Conservation (phyloP, 2,329 filamentous ascomycete species). For the Alternaria gansuensis region DNA sequence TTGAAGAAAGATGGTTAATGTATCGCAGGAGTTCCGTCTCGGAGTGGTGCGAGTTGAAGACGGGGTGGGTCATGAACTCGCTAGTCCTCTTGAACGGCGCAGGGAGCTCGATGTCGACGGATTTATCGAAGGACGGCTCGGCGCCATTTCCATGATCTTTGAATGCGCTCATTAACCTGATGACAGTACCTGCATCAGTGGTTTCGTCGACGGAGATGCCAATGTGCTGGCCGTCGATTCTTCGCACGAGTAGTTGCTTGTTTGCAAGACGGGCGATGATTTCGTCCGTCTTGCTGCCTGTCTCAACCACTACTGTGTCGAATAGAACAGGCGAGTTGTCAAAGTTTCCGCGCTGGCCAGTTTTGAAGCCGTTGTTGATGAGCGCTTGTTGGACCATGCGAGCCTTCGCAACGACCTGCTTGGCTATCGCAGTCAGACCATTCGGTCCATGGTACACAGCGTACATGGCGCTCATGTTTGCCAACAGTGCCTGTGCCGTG, state of each 20-base stretch:
- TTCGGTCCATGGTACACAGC: slow-evolving; percentile 91
- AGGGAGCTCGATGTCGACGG: slow-evolving; percentile 55
- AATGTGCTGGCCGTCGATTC: slow-evolving; percentile 67
- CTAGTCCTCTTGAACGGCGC: slow-evolving; percentile 72
- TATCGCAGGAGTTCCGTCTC: slow-evolving; percentile 95
- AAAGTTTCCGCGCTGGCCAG: slow-evolving; percentile 65
- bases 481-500: slow-evolving; percentile 90
- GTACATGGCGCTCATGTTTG: slow-evolving; percentile 96
- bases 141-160: slow-evolving; percentile 53
- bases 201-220: slow-evolving; percentile 84
- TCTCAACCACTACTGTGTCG: slow-evolving; percentile 77
- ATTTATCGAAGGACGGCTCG: slow-evolving; percentile 21
- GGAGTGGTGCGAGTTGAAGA: slow-evolving; percentile 94
- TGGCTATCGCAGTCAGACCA: slow-evolving; percentile 83
- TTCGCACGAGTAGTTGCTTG: slow-evolving; percentile 68
- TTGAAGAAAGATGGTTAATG: slow-evolving; percentile 91
- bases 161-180: slow-evolving; percentile 67
- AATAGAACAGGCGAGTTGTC: slow-evolving; percentile 71
- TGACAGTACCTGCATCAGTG: slow-evolving; percentile 64
- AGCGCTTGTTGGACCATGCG: slow-evolving; percentile 73
- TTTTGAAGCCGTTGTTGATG: slow-evolving; percentile 69
- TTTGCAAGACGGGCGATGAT: slow-evolving; percentile 62
- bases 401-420: slow-evolving; percentile 76
- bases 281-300: slow-evolving; percentile 60
- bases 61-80: slow-evolving; percentile 82